Evolutionary conservation across 306 rosid genomes (phyloP), one percentile per base, ranked within the genome.

Genomic region (Citrullus mucosospermus): DNA sequence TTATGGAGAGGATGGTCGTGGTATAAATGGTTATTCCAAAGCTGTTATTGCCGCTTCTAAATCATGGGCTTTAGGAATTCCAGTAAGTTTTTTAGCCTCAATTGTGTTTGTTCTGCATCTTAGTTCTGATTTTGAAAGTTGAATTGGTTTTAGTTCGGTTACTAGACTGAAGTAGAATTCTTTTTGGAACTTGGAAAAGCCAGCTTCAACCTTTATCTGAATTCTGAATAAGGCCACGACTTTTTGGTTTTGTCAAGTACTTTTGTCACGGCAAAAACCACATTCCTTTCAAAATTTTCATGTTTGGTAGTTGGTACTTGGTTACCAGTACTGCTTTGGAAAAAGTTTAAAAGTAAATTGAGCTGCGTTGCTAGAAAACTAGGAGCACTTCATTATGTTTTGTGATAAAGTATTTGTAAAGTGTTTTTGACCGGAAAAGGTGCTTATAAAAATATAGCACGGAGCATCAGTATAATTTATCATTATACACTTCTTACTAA

Each of bases 11-110:
- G 96, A 95, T 81, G 99, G 99, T 0, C 99, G 93, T 18, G 97
- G 97, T 70, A 83, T 85, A 87, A 92, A 91, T 48, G 99, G 99
- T 51, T 76, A 83, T 48, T 36, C 93, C 11, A 95, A 91, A 79
- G 97, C 89, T 78, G 83, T 95, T 63, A 79, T 83, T 81, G 96
- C 97, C 44, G 77, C 96, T 13, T 90, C 93, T 4, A 95, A 91
- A 68, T 95, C 97, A 44, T 95, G 97, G 99, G 91, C 96, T 30
- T 34, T 92, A 8, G 99, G 97, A 58, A 92, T 95, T 84, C 97
- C 99, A 3, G 99, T 95, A 81, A 81, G 93, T 86, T 83, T 38
- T 8, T 61, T 15, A 4, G 12, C 13, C 13, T 61, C 32, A 44
- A 5, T 44, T 78, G 8, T 6, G 13, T 11, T 50, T 76, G 39